Evolutionary conservation across 768 basidiomycete genomes (phyloP).

Genomic region (Termitomyces sp.): DNA sequence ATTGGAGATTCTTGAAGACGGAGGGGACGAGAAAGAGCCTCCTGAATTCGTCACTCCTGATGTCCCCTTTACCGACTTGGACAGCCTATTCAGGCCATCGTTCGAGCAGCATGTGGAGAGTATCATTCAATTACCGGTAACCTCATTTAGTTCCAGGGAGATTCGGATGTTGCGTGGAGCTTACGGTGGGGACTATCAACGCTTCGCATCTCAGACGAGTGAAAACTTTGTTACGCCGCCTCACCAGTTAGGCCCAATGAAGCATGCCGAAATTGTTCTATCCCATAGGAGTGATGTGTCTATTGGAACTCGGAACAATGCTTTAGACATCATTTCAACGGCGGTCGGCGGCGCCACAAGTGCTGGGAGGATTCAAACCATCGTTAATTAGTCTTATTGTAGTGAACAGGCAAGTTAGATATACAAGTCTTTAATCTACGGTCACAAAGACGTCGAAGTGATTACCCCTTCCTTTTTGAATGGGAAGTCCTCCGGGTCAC

Average conservation of each 20-base stretch:
- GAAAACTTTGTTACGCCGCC: slow-evolving; percentile 24
- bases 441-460: not conserved
- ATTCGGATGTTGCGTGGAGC: slow-evolving; percentile 19
- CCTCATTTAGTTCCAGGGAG: slow-evolving; percentile 1
- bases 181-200: slow-evolving; percentile 48
- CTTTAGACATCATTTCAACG: slow-evolving; percentile 33
- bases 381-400: slow-evolving; percentile 6
- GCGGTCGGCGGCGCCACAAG: slow-evolving; percentile 4
- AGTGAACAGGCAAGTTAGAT: not conserved
- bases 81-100: slow-evolving; percentile 18
- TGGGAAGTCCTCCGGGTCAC: not conserved
- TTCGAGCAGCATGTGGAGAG: slow-evolving; percentile 4
- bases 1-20: slow-evolving; percentile 17
- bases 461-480: not conserved
- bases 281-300: slow-evolving; percentile 39
- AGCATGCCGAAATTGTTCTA: slow-evolving; percentile 40
- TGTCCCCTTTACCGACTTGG: slow-evolving; percentile 21
- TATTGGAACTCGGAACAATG: slow-evolving; percentile 33
- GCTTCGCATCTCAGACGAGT: slow-evolving; percentile 31
- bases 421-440: not conserved
- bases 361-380: slow-evolving; percentile 3
- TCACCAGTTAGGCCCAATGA: slow-evolving; percentile 34
- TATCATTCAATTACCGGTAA: not conserved
- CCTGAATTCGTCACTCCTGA: slow-evolving; percentile 18
- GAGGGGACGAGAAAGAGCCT: slow-evolving; percentile 17